Evolutionary conservation across 805 yeast species (phyloP), one percentile per base, ranked within the genome.

Genomic region (Candida taoyuanica): DNA sequence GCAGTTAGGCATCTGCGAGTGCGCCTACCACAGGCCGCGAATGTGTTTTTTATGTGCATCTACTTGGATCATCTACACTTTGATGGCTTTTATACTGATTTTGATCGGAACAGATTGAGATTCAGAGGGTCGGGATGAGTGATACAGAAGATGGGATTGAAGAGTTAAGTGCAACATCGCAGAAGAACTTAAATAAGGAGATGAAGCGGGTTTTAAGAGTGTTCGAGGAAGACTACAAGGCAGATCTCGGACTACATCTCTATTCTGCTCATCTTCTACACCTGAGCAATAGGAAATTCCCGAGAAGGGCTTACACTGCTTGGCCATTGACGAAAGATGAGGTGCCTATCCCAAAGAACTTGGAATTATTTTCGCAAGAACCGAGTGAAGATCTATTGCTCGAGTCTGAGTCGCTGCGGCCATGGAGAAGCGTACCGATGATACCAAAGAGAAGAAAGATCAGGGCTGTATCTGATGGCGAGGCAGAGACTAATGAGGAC

Each of bases 201-300:
- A 32, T 28, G 23, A 29, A 26, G 33, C n/a, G 49, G 55, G 11
- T 66, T 17, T 31, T 71, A 9, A 44, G 58, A n/a, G 46, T 57
- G 6, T 48, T 78, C 17, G 85, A 81, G 46, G 63, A 63, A 12
- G 68, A 68, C 2, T 74, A 69, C 42, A 58, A 78, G 23, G 58
- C 58, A 11, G 88, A 85, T 56, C 59, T 84, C 21, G 71, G 82
- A 1, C 52, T 76, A 3, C 95, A 85, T 58, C 58, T 85, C 4
- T 85, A 81, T 54, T 71, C 83, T 17, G 54, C 78, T 0, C 64
- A 65, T 41, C 60, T 84, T 20, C 56, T 69, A 37, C 71, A 61
- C 39, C 58, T 50, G 31, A 60, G 60, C 35, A 60, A 59, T 39
- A 57, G 64, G 57, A 36, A 26, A 38, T 43, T 64, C 65, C 60